A percentile compares a stretch with the other conserved stretches of the same genome.
These are phyloP conservation scores for Lasiosphaeria ovina DNA, from an alignment of 495 filamentous ascomycete species.

Conservation along the genomic window DNA sequence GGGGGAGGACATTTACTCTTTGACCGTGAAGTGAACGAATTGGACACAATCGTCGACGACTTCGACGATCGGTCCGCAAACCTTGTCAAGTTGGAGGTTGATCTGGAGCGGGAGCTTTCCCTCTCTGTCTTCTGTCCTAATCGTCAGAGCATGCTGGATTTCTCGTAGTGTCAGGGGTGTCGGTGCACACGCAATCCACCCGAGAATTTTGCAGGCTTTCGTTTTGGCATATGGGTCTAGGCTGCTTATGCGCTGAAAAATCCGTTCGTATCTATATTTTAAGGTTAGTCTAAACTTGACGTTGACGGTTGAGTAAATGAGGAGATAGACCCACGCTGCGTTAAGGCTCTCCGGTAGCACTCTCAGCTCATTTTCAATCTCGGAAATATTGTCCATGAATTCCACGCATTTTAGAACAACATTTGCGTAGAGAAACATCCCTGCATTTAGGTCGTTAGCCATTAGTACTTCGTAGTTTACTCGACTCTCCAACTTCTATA, in stretches of 20 bases:
- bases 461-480: background rate
- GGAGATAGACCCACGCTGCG: background rate
- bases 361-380: background rate
- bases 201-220: background rate
- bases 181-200: background rate
- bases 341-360: background rate
- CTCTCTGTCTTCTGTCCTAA: background rate
- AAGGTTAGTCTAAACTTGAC: too few species aligned
- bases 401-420: background rate
- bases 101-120: background rate
- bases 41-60: slow-evolving; percentile 1
- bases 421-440: slow-evolving; percentile 6
- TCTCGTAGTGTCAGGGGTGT: background rate
- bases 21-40: slow-evolving; percentile 1
- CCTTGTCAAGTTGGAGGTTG: background rate
- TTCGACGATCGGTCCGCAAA: background rate
- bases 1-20: background rate
- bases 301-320: too few species aligned
- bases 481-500: background rate
- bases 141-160: background rate
- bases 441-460: too few species aligned
- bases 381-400: background rate
- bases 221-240: background rate
- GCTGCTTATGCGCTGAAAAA: background rate
- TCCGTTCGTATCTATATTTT: background rate